These are phyloP conservation scores for Oryza glaberrima DNA, from an alignment of 176 grass and related monocot species.

Conservation along the genomic window DNA sequence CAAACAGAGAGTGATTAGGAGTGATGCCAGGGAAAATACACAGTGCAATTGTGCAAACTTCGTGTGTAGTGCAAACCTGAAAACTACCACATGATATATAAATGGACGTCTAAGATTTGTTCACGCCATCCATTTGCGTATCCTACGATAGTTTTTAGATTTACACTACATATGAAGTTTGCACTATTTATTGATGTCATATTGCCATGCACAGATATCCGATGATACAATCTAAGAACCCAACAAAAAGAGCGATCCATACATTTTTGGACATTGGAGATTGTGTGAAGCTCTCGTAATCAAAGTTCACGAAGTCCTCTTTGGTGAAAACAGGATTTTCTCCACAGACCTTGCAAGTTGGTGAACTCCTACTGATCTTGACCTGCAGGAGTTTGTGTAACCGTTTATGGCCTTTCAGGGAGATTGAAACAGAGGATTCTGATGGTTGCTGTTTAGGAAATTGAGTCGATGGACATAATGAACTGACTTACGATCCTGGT, in stretches of 20 bases:
- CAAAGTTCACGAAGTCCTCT: constrained; percentile 73
- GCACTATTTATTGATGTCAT: too few species aligned
- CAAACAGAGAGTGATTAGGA: neutral
- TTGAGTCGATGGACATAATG: neutral
- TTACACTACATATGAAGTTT: too few species aligned
- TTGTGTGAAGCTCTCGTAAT: constrained; percentile 86
- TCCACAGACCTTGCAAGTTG: constrained; percentile 62
- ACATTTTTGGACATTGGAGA: constrained; percentile 89
- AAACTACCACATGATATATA: too few species aligned
- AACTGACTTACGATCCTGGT: constrained; percentile 71
- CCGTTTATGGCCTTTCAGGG: neutral
- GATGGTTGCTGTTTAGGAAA: neutral
- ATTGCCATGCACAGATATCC: neutral
- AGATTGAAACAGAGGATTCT: neutral
- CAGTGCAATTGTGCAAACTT: too few species aligned
- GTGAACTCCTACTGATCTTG: constrained; percentile 75
- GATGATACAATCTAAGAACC: neutral
- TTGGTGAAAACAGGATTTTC: constrained; percentile 63
- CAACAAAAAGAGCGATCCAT: neutral
- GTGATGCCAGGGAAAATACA: neutral
- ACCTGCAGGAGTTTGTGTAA: constrained; percentile 48
- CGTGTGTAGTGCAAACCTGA: too few species aligned
- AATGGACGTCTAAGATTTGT: too few species aligned
- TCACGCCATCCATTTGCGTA: too few species aligned
- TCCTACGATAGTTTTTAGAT: too few species aligned